Base-by-base conservation (phyloP, 805 yeast genomes). In the Candida arabinofermentans region DNA sequence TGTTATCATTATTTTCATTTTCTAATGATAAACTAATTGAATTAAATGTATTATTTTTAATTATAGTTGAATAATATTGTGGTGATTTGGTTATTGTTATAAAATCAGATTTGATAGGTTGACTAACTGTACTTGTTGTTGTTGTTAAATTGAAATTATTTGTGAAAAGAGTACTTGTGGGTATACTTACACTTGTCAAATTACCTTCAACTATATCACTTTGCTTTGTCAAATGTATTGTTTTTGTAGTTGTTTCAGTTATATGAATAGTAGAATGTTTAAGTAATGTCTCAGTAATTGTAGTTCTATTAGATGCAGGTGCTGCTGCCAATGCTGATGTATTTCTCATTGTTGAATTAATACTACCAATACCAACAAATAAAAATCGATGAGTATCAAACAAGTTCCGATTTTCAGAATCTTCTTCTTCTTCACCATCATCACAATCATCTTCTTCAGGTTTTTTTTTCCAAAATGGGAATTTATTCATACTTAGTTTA, bases 351-450 rank as follows among this genome's bases (percentile, higher is more conserved):
- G 12, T 23, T 16, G 36, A 24, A 24, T 54, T 42, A 17, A 44
- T 43, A 27, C 56, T 49, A 29, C 55, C 62, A 44, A 59, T 46
- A 8, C 63, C 62, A 33, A 58, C 48, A 43, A 61, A 61, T 5
- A 53, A 37, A 26, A 58, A 53, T 36, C 49, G 48, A 44, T 59
- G 57, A 5, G 58, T 49, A 12, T 51, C 54, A 44, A 55, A 51
- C 8, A 53, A 40, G 34, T 51, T 45, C 33, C 34, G 40, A 7
- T 39, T 34, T 23, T 38, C n/a, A n/a, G n/a, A n/a, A n/a, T n/a
- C n/a, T n/a, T n/a, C 38, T 5, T 27, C 44, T 10, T 43, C 47
- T 2, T 41, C 48, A 27, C 40, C 39, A 17, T 44, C 51, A 16
- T 45, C 53, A 16, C 45, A 51, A 24, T 48, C 50, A 30, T 50